A percentile compares a stretch with the other conserved stretches of the same genome.
Evolutionary conservation across 1,284 basidiomycete species (phyloP).

Genomic region (Naganishia sp.): DNA sequence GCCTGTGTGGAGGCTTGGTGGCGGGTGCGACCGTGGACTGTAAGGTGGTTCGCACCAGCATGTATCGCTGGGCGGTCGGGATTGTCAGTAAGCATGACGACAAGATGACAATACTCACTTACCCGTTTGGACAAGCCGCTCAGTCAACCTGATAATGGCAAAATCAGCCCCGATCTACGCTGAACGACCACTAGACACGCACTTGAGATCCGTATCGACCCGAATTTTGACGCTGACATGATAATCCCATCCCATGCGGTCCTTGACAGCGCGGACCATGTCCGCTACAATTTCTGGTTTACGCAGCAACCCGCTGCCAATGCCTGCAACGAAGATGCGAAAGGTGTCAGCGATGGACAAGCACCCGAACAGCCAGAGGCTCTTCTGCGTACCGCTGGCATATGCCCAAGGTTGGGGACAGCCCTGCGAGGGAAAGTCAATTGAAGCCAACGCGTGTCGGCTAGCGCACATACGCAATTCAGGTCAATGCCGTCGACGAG

Average conservation of each 20-base stretch:
- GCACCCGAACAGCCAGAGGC: too few species aligned
- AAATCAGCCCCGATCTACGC: background rate
- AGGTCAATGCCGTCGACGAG: conserved; percentile 62
- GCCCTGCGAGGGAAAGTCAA: conserved; percentile 38
- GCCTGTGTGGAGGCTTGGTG: conserved; percentile 60
- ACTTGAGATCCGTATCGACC: conserved; percentile 59
- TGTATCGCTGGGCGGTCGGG: conserved; percentile 39
- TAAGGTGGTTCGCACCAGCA: conserved; percentile 55
- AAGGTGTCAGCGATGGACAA: background rate
- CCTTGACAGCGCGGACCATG: conserved; percentile 60
- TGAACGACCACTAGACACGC: conserved; percentile 31
- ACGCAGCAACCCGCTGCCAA: conserved; percentile 62
- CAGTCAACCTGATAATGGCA: conserved; percentile 52
- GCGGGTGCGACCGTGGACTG: conserved; percentile 62
- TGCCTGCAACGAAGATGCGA: conserved; percentile 50
- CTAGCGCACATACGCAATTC: conserved; percentile 55
- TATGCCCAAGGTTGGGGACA: conserved; percentile 61
- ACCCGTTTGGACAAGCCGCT: conserved; percentile 58
- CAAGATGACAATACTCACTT: background rate
- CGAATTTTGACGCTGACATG: conserved; percentile 65
- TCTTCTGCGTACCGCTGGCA: conserved; percentile 20
- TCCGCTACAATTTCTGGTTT: conserved; percentile 62
- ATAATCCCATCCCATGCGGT: conserved; percentile 58
- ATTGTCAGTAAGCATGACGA: background rate
- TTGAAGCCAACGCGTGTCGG: background rate